phyloP scores from a whole-genome alignment of 257 asterid species.

The Primulina tabacum region DNA sequence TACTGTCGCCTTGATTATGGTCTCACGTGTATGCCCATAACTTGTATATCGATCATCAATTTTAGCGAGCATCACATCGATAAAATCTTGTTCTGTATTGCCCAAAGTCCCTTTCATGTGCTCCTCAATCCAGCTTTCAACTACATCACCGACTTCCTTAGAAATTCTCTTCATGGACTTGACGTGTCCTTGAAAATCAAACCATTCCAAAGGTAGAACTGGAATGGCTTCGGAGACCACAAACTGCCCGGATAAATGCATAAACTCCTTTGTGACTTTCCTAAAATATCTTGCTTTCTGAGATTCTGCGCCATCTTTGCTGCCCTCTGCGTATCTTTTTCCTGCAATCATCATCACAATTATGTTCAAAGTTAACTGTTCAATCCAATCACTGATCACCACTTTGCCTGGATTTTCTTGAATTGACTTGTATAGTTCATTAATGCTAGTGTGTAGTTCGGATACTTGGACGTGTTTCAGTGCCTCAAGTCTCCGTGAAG shows the following conservation, averaged over 20 bases:
- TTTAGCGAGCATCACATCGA: conserved; percentile 48
- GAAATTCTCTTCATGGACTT: conserved; percentile 41
- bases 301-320: neutral
- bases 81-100: conserved; percentile 38
- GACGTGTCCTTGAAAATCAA: conserved; percentile 45
- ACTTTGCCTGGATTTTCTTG: conserved; percentile 14
- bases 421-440: conserved; percentile 6
- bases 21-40: conserved; percentile 33
- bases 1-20: conserved; percentile 48
- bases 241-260: conserved; percentile 35
- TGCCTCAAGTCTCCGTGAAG: conserved; percentile 38
- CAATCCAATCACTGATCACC: conserved; percentile 40
- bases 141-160: conserved; percentile 30
- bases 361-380: conserved; percentile 33
- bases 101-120: conserved; percentile 24
- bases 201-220: conserved; percentile 31
- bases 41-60: conserved; percentile 29
- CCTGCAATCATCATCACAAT: conserved; percentile 45
- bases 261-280: conserved; percentile 32
- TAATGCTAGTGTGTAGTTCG: conserved; percentile 23
- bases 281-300: conserved; percentile 26
- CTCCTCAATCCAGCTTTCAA: conserved; percentile 39
- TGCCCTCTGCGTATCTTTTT: conserved; percentile 23
- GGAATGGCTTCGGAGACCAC: conserved; percentile 40
- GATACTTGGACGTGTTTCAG: conserved; percentile 36